Evolutionary conservation across 768 basidiomycete genomes (phyloP).

Genomic region (Phanerochaete carnosa): DNA sequence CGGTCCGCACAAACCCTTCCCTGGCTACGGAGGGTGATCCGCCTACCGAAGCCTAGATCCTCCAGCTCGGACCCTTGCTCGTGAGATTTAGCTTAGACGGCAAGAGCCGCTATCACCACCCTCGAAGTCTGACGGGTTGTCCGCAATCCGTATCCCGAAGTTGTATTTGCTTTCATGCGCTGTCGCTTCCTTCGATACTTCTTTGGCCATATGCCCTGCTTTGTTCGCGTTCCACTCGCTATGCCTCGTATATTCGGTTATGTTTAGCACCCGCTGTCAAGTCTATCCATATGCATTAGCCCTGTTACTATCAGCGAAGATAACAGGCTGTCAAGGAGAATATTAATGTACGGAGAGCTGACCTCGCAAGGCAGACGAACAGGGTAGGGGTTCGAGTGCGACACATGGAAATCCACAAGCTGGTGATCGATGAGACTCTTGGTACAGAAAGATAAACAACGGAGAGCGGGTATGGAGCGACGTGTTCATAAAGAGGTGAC

Average conservation of each 20-base stretch:
- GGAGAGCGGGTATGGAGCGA: background rate
- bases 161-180: background rate
- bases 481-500: background rate
- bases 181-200: background rate
- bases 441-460: background rate
- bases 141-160: background rate
- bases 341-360: background rate
- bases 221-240: background rate
- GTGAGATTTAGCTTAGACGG: too few relatives aligned
- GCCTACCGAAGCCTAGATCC: background rate
- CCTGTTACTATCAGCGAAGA: background rate
- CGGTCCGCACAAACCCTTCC: constrained; percentile 38
- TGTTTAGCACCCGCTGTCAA: background rate
- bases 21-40: background rate
- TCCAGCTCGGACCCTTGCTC: too few relatives aligned
- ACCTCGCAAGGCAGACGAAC: background rate
- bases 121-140: background rate
- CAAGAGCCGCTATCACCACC: background rate
- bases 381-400: background rate
- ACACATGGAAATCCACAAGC: background rate
- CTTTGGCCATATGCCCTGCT: background rate
- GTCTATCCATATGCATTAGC: background rate
- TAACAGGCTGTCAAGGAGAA: background rate
- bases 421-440: background rate
- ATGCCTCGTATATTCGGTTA: background rate